Conservation (phyloP, 257 asterid genomes). For the Solanum ossicruentum region DNA sequence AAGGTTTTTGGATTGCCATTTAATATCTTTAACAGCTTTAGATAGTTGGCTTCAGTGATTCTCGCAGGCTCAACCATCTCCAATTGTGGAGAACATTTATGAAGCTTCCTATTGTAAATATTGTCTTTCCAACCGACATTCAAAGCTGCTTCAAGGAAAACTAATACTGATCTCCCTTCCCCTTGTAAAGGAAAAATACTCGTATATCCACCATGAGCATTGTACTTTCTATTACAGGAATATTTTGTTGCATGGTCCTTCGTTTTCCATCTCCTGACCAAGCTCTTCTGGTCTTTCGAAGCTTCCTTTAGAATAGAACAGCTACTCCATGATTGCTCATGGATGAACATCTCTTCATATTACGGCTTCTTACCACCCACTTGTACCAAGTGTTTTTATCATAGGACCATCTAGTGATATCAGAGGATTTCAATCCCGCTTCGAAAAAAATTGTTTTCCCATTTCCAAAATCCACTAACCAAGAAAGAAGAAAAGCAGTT, state of each 20-base stretch:
- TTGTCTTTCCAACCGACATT: not conserved
- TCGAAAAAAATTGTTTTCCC: too few relatives aligned
- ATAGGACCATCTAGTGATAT: too few relatives aligned
- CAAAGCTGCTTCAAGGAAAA: not conserved
- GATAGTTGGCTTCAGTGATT: not conserved
- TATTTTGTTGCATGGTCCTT: not conserved
- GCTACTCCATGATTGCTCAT: too few relatives aligned
- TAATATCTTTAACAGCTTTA: not conserved
- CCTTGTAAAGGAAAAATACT: not conserved
- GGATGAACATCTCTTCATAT: too few relatives aligned
- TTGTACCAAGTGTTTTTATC: too few relatives aligned
- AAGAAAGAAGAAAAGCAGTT: too few relatives aligned
- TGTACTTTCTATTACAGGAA: not conserved
- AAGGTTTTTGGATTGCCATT: not conserved
- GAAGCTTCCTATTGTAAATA: not conserved
- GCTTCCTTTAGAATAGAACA: too few relatives aligned
- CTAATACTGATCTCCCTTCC: not conserved
- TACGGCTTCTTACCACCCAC: too few relatives aligned
- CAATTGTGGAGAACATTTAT: not conserved
- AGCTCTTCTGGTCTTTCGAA: not conserved
- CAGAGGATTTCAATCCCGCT: too few relatives aligned
- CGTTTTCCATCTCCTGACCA: not conserved
- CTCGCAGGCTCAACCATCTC: not conserved
- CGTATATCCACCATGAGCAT: not conserved
- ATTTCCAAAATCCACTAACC: too few relatives aligned